These are phyloP conservation scores for Pistacia vera DNA, from an alignment of 345 rosid species.

Conservation along the genomic window DNA sequence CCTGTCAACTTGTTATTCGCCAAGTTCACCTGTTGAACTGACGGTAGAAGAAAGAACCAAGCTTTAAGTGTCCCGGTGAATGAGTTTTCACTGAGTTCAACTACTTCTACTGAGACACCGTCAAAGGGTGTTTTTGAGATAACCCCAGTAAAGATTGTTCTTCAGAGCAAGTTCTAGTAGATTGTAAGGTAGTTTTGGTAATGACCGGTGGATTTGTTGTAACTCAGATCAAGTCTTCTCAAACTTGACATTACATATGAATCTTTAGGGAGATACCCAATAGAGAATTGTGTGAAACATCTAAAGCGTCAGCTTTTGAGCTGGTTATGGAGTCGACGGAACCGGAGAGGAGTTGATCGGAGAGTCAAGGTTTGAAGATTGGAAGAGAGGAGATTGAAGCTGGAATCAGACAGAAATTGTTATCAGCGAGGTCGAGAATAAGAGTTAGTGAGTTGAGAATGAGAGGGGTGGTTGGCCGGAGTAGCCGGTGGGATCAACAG, in stretches of 20 bases:
- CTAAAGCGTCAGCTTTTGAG: conserved; percentile 56
- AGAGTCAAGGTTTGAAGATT: conserved; percentile 57
- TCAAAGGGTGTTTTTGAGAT: conserved; percentile 51
- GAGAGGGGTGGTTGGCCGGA: conserved; percentile 69
- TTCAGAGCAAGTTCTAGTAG: conserved; percentile 66
- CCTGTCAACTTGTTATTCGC: conserved; percentile 70
- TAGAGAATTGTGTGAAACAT: conserved; percentile 65
- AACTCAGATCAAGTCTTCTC: conserved; percentile 71
- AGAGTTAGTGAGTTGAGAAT: conserved; percentile 61
- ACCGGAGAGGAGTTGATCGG: conserved; percentile 71
- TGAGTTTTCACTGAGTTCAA: conserved; percentile 84
- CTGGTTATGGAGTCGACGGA: conserved; percentile 42
- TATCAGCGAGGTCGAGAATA: conserved; percentile 72
- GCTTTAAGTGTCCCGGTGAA: conserved; percentile 61
- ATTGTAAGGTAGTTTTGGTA: conserved; percentile 64
- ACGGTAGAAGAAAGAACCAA: conserved; percentile 77
- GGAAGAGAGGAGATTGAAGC: conserved; percentile 59
- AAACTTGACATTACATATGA: conserved; percentile 40
- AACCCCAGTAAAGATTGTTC: conserved; percentile 67
- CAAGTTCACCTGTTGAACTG: conserved; percentile 74
- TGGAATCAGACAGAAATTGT: conserved; percentile 66
- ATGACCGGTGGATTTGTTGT: conserved; percentile 67
- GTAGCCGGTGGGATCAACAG: conserved; percentile 84
- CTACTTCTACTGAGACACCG: conserved; percentile 64
- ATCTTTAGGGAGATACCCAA: conserved; percentile 57